phyloP scores from a whole-genome alignment of 176 grass and related monocot genomes.

The Oryza glumipatula region DNA sequence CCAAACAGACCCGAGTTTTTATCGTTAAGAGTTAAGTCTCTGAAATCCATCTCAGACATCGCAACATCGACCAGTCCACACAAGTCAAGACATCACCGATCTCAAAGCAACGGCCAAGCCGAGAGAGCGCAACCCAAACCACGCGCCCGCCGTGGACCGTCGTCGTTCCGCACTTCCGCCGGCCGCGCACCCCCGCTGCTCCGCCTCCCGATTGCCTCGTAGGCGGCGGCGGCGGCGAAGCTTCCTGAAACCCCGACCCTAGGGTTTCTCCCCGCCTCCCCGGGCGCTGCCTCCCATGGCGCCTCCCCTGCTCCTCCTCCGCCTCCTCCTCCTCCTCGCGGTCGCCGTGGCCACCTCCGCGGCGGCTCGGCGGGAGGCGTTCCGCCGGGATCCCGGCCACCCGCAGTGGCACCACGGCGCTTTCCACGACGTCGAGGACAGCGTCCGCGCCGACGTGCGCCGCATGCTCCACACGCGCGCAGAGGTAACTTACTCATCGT shows the following conservation, averaged over 20 bases:
- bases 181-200: background rate
- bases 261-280: constrained; percentile 36
- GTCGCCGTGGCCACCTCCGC: constrained; percentile 18
- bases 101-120: constrained; percentile 34
- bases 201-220: background rate
- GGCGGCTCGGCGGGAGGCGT: constrained; percentile 55
- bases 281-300: constrained; percentile 2
- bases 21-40: no score
- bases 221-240: constrained; percentile 27
- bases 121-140: background rate
- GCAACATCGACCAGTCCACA: background rate
- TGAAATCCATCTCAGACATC: no score
- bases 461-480: constrained; percentile 95
- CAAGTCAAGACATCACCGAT: constrained; percentile 33
- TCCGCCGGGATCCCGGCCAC: constrained; percentile 86
- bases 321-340: constrained; percentile 41
- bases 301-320: constrained; percentile 8
- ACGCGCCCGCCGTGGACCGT: constrained; percentile 41
- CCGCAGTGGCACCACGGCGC: constrained; percentile 89
- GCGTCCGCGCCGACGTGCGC: constrained; percentile 81
- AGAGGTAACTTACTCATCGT: constrained; percentile 54
- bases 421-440: constrained; percentile 82
- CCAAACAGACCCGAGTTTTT: no score
- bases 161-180: constrained; percentile 3
- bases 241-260: constrained; percentile 13